Base-by-base conservation (phyloP, 2,329 filamentous ascomycete genomes). In the Fusarium setosum region DNA sequence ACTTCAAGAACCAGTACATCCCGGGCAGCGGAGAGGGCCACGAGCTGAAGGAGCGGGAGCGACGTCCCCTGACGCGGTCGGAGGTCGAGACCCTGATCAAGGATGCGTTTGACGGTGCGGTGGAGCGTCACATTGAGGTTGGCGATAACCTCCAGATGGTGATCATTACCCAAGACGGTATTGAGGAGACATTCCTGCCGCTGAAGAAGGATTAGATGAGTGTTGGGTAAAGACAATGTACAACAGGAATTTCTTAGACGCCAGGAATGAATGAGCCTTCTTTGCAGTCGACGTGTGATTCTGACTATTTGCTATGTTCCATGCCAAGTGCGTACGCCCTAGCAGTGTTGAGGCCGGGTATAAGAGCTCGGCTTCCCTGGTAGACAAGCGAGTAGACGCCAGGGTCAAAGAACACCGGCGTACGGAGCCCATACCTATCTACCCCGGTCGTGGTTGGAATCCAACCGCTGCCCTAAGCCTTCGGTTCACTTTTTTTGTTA, bases 61-160 rank as follows among this genome's bases (percentile, higher is more conserved):
- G 87, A 61, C 84, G 89, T 74, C 92, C 92, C 50, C 82, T 98
- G 74, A 84, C 90, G 24, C 85, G 88, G 74, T 81, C 86, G 54
- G 89, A 91, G 61, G 95, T 97, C 24, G 92, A 97, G 82, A 88
- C 91, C 67, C 78, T 99, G 73, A 95, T 99, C 72, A 93, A 95
- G 81, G 96, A 99, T 86, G 96, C 96, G 4, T 99, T 99, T 80
- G 96, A 97, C 65, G 96, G 95, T 78, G 96, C 96, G 5, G 95
- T 97, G 31, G 96, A 99, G 87, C 92, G 96, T 81, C 96, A 99
- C 83, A 99, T 99, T 72, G 96, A 99, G 85, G 96, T 99, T 64
- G 96, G 96, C 79, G 96, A 99, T 82, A 91, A 92, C 49, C 82
- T 99, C 77, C 96, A 99, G 85, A 94, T 97, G 88, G 86, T 99